Evolutionary conservation across 2,329 filamentous ascomycete species (phyloP).

Genomic region (Fusarium sp.): DNA sequence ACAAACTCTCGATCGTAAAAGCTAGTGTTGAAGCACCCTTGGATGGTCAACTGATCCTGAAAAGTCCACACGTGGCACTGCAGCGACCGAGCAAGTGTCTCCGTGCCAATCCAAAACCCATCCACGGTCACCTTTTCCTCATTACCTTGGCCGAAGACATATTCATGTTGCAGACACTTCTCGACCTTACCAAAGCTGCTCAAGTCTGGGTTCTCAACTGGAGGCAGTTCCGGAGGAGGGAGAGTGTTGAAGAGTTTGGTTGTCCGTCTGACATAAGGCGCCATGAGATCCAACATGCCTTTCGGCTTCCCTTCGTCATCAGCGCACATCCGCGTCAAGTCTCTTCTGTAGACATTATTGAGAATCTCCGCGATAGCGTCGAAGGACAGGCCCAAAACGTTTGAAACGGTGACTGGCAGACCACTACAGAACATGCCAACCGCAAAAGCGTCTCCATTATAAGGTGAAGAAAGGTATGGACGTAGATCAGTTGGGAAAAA

Average conservation of each 20-base stretch:
- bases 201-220: slow-evolving; percentile 47
- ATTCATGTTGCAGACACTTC: slow-evolving; percentile 40
- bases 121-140: slow-evolving; percentile 38
- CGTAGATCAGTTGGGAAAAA: slow-evolving; percentile 46
- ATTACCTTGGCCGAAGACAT: slow-evolving; percentile 26
- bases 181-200: slow-evolving; percentile 44
- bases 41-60: slow-evolving; percentile 46
- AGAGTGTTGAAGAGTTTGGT: slow-evolving; percentile 26
- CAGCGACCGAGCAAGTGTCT: slow-evolving; percentile 46
- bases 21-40: slow-evolving; percentile 48
- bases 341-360: slow-evolving; percentile 43
- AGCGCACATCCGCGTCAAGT: slow-evolving; percentile 39
- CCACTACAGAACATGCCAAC: slow-evolving; percentile 35
- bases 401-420: slow-evolving; percentile 20
- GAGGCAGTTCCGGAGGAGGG: slow-evolving; percentile 32
- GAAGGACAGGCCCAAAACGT: slow-evolving; percentile 36
- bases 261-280: slow-evolving; percentile 27
- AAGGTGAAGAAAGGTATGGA: slow-evolving; percentile 43
- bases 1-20: slow-evolving; percentile 45
- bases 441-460: slow-evolving; percentile 41
- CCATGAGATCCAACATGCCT: slow-evolving; percentile 22
- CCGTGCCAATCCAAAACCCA: slow-evolving; percentile 46
- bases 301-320: slow-evolving; percentile 37
- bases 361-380: slow-evolving; percentile 37
- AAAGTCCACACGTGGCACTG: slow-evolving; percentile 49